These are phyloP conservation scores for Biancaea sappan DNA, from an alignment of 306 rosid species.

Conservation along the genomic window DNA sequence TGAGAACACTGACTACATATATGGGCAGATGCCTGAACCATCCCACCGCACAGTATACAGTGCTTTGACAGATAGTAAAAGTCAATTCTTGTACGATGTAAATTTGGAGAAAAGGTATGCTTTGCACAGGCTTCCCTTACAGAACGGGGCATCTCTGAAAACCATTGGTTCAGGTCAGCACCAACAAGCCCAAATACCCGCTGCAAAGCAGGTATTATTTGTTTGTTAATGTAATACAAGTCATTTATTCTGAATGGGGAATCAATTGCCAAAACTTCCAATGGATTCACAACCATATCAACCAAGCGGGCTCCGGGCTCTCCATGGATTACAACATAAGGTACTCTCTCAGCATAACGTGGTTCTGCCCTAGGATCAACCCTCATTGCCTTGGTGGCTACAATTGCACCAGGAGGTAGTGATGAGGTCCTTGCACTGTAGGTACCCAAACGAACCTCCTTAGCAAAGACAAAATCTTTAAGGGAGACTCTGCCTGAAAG, in stretches of 20 bases:
- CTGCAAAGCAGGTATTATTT: slow-evolving; percentile 90
- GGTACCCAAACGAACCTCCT: slow-evolving; percentile 91
- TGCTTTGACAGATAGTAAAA: slow-evolving; percentile 89
- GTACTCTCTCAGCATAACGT: slow-evolving; percentile 84
- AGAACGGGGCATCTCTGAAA: slow-evolving; percentile 86
- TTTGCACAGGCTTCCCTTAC: slow-evolving; percentile 65
- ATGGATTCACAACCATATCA: slow-evolving; percentile 94
- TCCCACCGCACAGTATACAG: slow-evolving; percentile 81
- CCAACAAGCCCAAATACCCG: slow-evolving; percentile 86
- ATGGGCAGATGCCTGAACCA: slow-evolving; percentile 74
- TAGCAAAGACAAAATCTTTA: slow-evolving; percentile 90
- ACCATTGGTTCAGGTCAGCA: slow-evolving; percentile 83
- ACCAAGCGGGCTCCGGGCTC: slow-evolving; percentile 91
- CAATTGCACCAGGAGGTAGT: slow-evolving; percentile 98
- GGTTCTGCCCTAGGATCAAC: slow-evolving; percentile 94
- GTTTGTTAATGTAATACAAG: slow-evolving; percentile 86
- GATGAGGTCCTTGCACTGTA: slow-evolving; percentile 75
- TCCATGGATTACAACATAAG: slow-evolving; percentile 87
- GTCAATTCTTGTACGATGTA: slow-evolving; percentile 81
- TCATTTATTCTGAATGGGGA: slow-evolving; percentile 82
- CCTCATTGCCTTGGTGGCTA: slow-evolving; percentile 88
- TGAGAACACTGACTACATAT: slow-evolving; percentile 67
- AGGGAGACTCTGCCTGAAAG: slow-evolving; percentile 76
- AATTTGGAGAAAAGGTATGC: slow-evolving; percentile 50
- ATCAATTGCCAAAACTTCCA: slow-evolving; percentile 73